A percentile compares a stretch with the other conserved stretches of the same genome.
Conservation (phyloP, 2,329 filamentous ascomycete species). For the Ophiocordyceps camponoti-saundersi region DNA sequence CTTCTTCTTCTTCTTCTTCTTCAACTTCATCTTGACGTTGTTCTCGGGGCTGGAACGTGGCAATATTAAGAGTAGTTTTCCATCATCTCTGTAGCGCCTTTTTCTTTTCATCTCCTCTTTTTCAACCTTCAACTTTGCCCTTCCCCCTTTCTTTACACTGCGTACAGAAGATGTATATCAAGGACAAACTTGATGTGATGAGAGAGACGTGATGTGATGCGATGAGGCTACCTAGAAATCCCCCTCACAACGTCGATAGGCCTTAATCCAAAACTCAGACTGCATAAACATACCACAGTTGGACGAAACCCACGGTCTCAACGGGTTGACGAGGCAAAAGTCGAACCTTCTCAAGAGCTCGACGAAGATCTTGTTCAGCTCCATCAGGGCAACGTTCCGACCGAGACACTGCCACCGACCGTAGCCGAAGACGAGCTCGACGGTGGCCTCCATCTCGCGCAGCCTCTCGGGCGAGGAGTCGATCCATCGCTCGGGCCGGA, state of each 20-base stretch:
- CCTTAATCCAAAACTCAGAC: constrained; percentile 11
- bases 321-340: constrained; percentile 12
- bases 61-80: too few relatives aligned
- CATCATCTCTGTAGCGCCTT: too few relatives aligned
- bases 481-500: constrained; percentile 20
- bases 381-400: constrained; percentile 19
- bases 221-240: too few relatives aligned
- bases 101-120: too few relatives aligned
- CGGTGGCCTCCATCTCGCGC: constrained; percentile 16
- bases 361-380: constrained; percentile 21
- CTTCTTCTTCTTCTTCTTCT: too few relatives aligned
- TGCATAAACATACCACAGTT: constrained; percentile 14
- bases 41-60: background rate
- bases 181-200: too few relatives aligned
- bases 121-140: too few relatives aligned
- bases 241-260: background rate
- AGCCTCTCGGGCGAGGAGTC: constrained; percentile 13
- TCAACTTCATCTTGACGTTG: too few relatives aligned
- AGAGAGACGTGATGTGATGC: too few relatives aligned
- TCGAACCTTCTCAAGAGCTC: constrained; percentile 19
- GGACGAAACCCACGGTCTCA: constrained; percentile 13
- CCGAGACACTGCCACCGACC: constrained; percentile 22
- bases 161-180: too few relatives aligned
- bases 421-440: constrained; percentile 21
- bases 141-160: background rate